Conservation (phyloP, 768 basidiomycete genomes). For the Boletellus sp. region DNA sequence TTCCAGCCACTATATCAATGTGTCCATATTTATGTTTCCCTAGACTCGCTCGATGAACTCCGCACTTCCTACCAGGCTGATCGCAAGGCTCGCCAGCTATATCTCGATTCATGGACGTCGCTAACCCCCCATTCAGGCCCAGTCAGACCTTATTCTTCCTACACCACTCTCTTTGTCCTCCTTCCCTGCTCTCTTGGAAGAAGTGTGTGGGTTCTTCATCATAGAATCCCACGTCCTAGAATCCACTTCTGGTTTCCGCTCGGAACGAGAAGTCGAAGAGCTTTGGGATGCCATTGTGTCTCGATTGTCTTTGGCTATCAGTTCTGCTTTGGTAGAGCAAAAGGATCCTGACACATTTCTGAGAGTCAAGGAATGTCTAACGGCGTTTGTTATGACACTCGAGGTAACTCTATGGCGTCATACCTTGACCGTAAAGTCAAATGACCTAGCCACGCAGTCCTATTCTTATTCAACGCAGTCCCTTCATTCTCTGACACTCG, state of each 20-base stretch:
- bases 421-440: neutral
- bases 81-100: conserved; percentile 58
- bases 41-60: conserved; percentile 87
- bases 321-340: conserved; percentile 66
- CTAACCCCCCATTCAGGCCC: conserved; percentile 56
- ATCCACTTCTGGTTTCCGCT: conserved; percentile 87
- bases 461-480: conserved; percentile 83
- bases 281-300: conserved; percentile 87
- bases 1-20: conserved; percentile 95
- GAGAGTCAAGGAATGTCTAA: conserved; percentile 76
- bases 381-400: conserved; percentile 86
- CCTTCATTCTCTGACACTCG: conserved; percentile 79
- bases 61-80: conserved; percentile 96
- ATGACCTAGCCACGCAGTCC: conserved; percentile 45
- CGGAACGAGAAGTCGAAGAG: conserved; percentile 86
- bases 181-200: conserved; percentile 77
- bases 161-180: conserved; percentile 60
- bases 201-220: conserved; percentile 97
- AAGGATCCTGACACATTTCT: conserved; percentile 80
- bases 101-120: neutral
- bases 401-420: conserved; percentile 53
- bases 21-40: conserved; percentile 91
- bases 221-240: conserved; percentile 90
- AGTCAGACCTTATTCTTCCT: conserved; percentile 94
- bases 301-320: conserved; percentile 70